These are phyloP conservation scores for Coemansia sp. DNA, from an alignment of 192 early-diverging fungal genomes.

Conservation along the genomic window DNA sequence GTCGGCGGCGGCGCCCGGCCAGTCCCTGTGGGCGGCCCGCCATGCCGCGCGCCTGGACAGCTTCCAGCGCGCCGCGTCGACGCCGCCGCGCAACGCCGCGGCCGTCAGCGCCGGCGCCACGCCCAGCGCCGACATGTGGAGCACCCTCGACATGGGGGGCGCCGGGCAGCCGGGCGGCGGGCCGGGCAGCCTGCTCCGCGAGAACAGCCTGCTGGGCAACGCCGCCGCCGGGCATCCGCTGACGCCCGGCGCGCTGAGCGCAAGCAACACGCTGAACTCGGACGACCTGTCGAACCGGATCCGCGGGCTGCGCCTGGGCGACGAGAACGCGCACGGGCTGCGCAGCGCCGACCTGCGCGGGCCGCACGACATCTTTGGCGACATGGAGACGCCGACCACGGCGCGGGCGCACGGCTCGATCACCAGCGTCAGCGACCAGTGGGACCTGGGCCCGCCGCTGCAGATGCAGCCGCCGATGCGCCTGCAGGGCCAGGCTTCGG, in stretches of 20 bases:
- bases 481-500: constrained; percentile 19
- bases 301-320: constrained; percentile 29
- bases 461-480: constrained; percentile 22
- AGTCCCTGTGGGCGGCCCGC: constrained; percentile 43
- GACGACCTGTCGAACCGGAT: constrained; percentile 40
- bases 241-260: constrained; percentile 11
- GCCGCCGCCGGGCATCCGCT: constrained; percentile 2
- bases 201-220: constrained; percentile 10
- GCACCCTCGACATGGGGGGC: constrained; percentile 9
- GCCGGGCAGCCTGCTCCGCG: constrained; percentile 12
- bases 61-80: constrained; percentile 47
- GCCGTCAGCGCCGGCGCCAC: constrained; percentile 2
- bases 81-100: constrained; percentile 37
- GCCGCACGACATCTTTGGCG: constrained; percentile 37
- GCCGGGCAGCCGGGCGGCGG: constrained; percentile 1
- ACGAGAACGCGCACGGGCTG: constrained; percentile 25
- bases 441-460: constrained; percentile 31
- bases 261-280: constrained; percentile 10
- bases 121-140: constrained; percentile 22
- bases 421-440: constrained; percentile 27
- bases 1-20: constrained; percentile 18
- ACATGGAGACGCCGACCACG: constrained; percentile 21
- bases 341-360: constrained; percentile 43
- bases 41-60: constrained; percentile 43
- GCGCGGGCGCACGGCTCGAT: constrained; percentile 19